phyloP scores from a whole-genome alignment of 805 yeast genomes.

The Myxozyma melibiosi region DNA sequence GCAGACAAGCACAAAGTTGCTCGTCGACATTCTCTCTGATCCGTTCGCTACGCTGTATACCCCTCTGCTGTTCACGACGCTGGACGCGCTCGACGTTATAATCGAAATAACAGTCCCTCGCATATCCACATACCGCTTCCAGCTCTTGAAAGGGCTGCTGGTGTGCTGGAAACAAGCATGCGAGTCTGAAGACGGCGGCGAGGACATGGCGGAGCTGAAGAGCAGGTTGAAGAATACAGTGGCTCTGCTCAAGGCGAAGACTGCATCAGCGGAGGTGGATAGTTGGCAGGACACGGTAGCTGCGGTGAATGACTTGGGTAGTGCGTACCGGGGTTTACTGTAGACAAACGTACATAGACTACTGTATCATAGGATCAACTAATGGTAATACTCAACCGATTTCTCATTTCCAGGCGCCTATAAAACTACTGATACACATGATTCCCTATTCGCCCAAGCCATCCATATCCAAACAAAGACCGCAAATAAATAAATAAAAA shows the following conservation, averaged over 20 bases:
- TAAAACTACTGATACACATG: too few relatives aligned
- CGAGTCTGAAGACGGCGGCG: conserved; percentile 1
- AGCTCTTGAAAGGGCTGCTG: conserved; percentile 23
- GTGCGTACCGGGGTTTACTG: not conserved
- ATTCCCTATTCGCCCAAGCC: too few relatives aligned
- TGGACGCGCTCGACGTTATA: conserved; percentile 12
- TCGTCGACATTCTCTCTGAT: conserved; percentile 21
- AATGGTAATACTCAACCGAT: not conserved
- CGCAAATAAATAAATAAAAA: not conserved
- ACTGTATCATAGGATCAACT: too few relatives aligned
- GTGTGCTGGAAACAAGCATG: conserved; percentile 21
- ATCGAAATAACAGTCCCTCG: conserved; percentile 8
- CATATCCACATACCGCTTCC: conserved; percentile 12
- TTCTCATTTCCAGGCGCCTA: not conserved
- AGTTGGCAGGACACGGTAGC: conserved; percentile 5
- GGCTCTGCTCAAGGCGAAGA: not conserved
- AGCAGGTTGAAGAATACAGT: conserved; percentile 3
- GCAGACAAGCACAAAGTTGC: conserved; percentile 11
- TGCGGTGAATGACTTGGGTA: not conserved
- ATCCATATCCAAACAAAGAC: conserved; percentile 6
- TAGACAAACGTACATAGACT: too few relatives aligned
- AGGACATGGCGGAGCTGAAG: not conserved
- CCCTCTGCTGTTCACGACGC: conserved; percentile 18
- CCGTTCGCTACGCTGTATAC: conserved; percentile 26
- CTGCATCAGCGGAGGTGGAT: not conserved